Base-by-base conservation (phyloP, 441 rosid genomes). In the Gossypium davidsonii region DNA sequence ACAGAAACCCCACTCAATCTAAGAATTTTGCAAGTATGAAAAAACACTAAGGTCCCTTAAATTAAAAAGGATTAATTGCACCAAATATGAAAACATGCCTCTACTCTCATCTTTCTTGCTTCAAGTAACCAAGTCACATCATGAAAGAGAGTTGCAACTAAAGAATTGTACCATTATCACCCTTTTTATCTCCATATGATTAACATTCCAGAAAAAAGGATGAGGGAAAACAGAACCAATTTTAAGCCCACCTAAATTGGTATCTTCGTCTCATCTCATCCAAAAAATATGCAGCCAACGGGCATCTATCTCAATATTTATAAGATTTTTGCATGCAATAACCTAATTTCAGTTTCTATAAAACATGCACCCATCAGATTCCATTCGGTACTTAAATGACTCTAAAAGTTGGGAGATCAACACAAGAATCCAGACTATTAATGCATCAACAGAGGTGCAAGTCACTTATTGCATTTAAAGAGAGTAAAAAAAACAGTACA, bases 51-150 rank as follows among this genome's bases (percentile, higher is more conserved):
- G 18, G 18, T 66, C 39, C 55, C 6, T 44, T 26, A 6, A 23
- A 66, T 34, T 66, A 6, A 21, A 46, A 21, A 44, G 56, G 56
- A 15, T 4, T 21, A 21, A 66, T 23, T 46, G 56, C 37, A 44
- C 17, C 56, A 44, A 46, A 21, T 20, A 17, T 65, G 20, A 44
- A 44, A 65, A 65, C 70, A 65, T 44, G 70, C 70, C 8, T 65
- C 34, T 21, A 12, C 37, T 4, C 56, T 21, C 37, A 48, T 46
- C 70, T 66, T 66, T 66, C 37, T 21, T 21, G 37, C 7, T 21
- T 66, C 39, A 66, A 46, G 20, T 46, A 66, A 66, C 37, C 48
- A 46, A 21, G 20, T 12, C 56, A 6, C n/a, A 7, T 66, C 37
- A 23, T 21, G 11, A 46, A 46, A 25, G 37, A 66, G 7, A 42